A percentile compares a stretch with the other conserved stretches of the same genome.
Evolutionary conservation across 2,329 filamentous ascomycete genomes (phyloP).

Genomic region (Beauveria sp.): DNA sequence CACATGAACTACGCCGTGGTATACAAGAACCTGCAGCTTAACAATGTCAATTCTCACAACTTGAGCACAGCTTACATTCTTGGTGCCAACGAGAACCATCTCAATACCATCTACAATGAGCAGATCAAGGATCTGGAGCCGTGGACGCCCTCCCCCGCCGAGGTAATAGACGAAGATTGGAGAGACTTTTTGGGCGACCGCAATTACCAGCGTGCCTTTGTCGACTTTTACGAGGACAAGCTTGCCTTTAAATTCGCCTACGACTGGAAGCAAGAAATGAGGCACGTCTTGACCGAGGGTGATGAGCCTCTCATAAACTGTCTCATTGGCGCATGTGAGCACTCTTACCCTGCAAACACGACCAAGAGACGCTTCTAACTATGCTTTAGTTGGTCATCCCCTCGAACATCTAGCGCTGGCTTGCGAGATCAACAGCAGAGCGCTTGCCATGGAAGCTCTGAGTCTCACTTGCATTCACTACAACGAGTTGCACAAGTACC

Average conservation of each 20-base stretch:
- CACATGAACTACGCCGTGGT: conserved; percentile 84
- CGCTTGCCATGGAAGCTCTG: conserved; percentile 83
- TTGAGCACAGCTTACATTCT: conserved; percentile 81
- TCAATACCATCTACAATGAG: conserved; percentile 74
- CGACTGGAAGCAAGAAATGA: conserved; percentile 72
- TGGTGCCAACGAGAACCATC: conserved; percentile 63
- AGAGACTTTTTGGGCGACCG: conserved; percentile 71
- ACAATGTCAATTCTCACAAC: conserved; percentile 80
- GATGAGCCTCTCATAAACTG: conserved; percentile 74
- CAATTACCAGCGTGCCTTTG: conserved; percentile 78
- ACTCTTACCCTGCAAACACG: not conserved
- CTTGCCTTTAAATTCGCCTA: conserved; percentile 67
- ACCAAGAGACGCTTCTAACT: not conserved
- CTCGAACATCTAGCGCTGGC: conserved; percentile 95
- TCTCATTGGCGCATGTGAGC: conserved; percentile 69
- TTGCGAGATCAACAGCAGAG: conserved; percentile 77
- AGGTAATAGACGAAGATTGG: conserved; percentile 82
- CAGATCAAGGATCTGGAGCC: conserved; percentile 65
- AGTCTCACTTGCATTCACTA: conserved; percentile 55
- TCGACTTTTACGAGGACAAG: conserved; percentile 95
- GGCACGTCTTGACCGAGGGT: conserved; percentile 67
- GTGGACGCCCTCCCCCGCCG: conserved; percentile 78
- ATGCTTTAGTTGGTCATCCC: conserved; percentile 66
- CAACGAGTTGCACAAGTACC: conserved; percentile 54
- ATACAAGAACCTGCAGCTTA: conserved; percentile 64